Base-by-base conservation (phyloP, 352 stramenopile species). In the Globisporangium abappressorium region DNA sequence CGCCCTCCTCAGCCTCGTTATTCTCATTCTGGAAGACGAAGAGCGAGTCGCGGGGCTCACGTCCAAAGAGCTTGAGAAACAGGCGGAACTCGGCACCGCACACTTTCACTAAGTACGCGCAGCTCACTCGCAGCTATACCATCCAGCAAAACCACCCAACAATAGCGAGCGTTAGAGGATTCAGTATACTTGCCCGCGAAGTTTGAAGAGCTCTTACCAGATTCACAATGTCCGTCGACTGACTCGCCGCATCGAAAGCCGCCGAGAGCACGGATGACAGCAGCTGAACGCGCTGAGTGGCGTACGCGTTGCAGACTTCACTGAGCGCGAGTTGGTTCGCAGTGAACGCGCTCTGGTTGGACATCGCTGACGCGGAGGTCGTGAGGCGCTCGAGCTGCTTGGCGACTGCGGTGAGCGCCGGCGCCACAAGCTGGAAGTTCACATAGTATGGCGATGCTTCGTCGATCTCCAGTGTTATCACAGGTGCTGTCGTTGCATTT, bases 361-460 rank as follows among this genome's bases (percentile, higher is more conserved):
- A 69, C 55, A 34, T 51, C 20, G 54, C 63, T 7, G 55, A 36
- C 15, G 20, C 11, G 3, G 62, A 55, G 30, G 68, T 70, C 9
- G 65, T 75, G 12, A 91, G 66, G 20, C 85, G 77, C 47, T 89
- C 70, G 5, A 95, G 74, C 38, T 93, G 87, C 60, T 84, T 81
- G 2, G 82, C 74, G 0, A 90, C 81, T 1, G 84, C 80, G 46
- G 75, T 72, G 0, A 93, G 73, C 3, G 84, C 86, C 1, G 85
- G 84, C 15, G 82, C 77, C 7, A 91, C 80, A 18, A 92, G 68
- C 63, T 93, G 80, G 57, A 95, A 92, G 41, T 92, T 81, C 2
- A 93, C 81, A 49, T 95, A 95, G 62, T 86, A 92, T 15, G 82
- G 72, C 33, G 84, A 91, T 1, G 85, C 85, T 43, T 93, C 83